Conservation (phyloP, 306 rosid genomes). For the Ormosia semicastrata region DNA sequence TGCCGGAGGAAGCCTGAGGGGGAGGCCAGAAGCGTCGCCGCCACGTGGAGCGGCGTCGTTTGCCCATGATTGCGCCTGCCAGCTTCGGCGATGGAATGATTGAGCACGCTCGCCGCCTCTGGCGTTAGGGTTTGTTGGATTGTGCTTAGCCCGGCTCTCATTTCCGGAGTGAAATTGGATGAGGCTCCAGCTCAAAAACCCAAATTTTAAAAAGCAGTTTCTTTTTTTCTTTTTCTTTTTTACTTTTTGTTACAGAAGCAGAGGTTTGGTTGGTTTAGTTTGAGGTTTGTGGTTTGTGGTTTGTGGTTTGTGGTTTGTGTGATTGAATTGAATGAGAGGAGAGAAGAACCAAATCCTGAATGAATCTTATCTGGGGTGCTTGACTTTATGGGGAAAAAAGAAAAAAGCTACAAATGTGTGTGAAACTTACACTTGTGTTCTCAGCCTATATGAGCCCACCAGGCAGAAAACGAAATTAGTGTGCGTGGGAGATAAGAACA, state of each 20-base stretch:
- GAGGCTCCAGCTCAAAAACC: constrained; percentile 3
- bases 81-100: constrained; percentile 89
- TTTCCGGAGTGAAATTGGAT: constrained; percentile 31
- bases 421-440: constrained; percentile 31
- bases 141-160: constrained; percentile 96
- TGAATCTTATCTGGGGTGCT: constrained; percentile 23
- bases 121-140: constrained; percentile 98
- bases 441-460: constrained; percentile 21
- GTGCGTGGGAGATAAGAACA: constrained; percentile 44
- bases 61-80: constrained; percentile 93
- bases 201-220: neutral
- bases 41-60: constrained; percentile 95
- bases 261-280: neutral
- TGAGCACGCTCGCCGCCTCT: constrained; percentile 91
- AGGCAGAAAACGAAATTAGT: constrained; percentile 37
- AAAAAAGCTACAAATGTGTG: constrained; percentile 18
- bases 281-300: neutral
- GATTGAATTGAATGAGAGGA: neutral
- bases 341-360: neutral
- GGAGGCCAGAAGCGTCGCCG: constrained; percentile 77
- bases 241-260: neutral
- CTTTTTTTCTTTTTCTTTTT: neutral
- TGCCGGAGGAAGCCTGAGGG: constrained; percentile 84
- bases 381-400: constrained; percentile 26
- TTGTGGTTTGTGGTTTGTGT: neutral